Evolutionary conservation across 2,329 filamentous ascomycete species (phyloP).

Genomic region (Lecanicillium sp.): DNA sequence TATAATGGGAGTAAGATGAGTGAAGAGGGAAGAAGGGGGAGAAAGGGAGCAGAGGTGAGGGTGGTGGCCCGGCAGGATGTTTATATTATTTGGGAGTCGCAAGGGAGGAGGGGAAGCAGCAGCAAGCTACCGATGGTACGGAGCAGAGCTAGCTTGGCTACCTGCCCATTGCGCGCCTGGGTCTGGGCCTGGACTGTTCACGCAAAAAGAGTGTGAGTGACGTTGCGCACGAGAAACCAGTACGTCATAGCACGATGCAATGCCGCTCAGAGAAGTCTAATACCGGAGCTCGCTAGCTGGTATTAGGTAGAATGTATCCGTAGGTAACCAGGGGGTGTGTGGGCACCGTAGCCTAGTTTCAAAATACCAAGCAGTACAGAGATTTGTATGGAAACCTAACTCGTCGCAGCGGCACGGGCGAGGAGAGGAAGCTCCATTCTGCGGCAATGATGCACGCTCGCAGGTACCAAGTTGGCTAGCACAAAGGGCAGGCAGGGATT

Average conservation of each 20-base stretch:
- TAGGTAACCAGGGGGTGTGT: neutral
- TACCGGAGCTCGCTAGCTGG: neutral
- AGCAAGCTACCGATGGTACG: neutral
- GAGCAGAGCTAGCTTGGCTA: conserved; percentile 2
- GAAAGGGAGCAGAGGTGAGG: neutral
- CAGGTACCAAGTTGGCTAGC: too few species aligned
- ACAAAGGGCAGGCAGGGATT: too few species aligned
- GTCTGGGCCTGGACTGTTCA: conserved; percentile 6
- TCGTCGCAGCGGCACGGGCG: too few species aligned
- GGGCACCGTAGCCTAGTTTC: too few species aligned
- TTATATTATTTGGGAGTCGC: conserved; percentile 6
- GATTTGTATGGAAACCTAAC: too few species aligned
- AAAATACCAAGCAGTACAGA: too few species aligned
- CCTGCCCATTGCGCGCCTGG: neutral
- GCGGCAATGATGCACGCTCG: too few species aligned
- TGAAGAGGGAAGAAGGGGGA: neutral
- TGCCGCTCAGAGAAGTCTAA: neutral
- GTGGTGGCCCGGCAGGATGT: conserved; percentile 8
- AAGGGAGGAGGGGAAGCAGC: neutral
- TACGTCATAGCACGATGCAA: conserved; percentile 9
- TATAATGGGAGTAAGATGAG: conserved; percentile 1
- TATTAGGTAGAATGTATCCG: neutral
- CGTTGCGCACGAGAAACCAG: conserved; percentile 6
- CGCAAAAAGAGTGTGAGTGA: conserved; percentile 2
- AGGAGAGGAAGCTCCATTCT: too few species aligned